phyloP scores from a whole-genome alignment of 495 filamentous ascomycete genomes.

The Penicillium herquei region DNA sequence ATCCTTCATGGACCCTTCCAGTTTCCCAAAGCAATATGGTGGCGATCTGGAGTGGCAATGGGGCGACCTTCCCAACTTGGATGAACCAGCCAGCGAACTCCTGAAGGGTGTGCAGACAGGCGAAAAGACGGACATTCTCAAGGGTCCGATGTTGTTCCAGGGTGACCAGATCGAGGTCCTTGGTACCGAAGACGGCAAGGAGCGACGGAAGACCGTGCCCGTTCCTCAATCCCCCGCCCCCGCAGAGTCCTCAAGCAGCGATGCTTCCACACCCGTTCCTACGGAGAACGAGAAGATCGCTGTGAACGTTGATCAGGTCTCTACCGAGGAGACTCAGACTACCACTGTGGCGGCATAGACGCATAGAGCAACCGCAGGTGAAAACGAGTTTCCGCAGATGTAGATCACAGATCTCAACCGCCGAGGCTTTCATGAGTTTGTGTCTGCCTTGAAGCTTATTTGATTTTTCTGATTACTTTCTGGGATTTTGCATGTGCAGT shows the following conservation, averaged over 20 bases:
- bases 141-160: constrained; percentile 44
- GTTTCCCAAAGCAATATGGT: constrained; percentile 82
- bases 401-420: not conserved
- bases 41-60: constrained; percentile 79
- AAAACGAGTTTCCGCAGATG: not conserved
- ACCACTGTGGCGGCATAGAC: constrained; percentile 21
- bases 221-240: constrained; percentile 15
- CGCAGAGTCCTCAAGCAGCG: constrained; percentile 5
- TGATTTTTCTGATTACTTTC: constrained; percentile 1
- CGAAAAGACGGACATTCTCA: constrained; percentile 31
- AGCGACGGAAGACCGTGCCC: constrained; percentile 32
- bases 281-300: constrained; percentile 14
- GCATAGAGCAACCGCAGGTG: constrained; percentile 6
- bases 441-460: constrained; percentile 5
- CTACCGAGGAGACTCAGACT: constrained; percentile 13
- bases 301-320: constrained; percentile 18
- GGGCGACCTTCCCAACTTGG: constrained; percentile 67
- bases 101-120: constrained; percentile 36
- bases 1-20: constrained; percentile 73
- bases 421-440: constrained; percentile 5
- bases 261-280: constrained; percentile 1
- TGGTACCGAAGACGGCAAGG: constrained; percentile 41
- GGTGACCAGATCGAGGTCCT: constrained; percentile 37
- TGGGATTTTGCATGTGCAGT: constrained; percentile 4
- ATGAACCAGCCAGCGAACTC: constrained; percentile 55